Evolutionary conservation across 306 rosid species (phyloP).

Genomic region (Heteromeles arbutifolia): DNA sequence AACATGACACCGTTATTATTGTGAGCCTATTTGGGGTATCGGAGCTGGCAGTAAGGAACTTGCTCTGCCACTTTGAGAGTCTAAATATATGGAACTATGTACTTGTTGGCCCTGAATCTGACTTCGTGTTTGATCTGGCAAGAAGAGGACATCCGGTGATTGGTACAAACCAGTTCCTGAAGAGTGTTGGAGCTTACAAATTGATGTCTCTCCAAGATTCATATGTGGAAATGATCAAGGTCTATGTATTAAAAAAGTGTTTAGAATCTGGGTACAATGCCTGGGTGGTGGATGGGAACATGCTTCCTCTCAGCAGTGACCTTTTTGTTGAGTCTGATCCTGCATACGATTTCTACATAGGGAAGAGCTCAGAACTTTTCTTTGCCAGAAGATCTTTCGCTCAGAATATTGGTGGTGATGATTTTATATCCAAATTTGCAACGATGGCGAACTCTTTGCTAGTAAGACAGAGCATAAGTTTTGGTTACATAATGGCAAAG

Average conservation of each 20-base stretch:
- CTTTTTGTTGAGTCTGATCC: slow-evolving; percentile 27
- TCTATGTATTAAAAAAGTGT: slow-evolving; percentile 44
- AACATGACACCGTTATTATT: slow-evolving; percentile 37
- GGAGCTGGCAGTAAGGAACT: slow-evolving; percentile 45
- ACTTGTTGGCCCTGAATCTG: slow-evolving; percentile 54
- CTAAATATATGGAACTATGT: slow-evolving; percentile 57
- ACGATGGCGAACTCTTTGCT: slow-evolving; percentile 32
- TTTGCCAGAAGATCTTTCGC: slow-evolving; percentile 39
- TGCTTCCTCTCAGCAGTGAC: slow-evolving; percentile 44
- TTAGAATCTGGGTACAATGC: slow-evolving; percentile 44
- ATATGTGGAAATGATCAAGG: slow-evolving; percentile 33
- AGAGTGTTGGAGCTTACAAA: slow-evolving; percentile 36
- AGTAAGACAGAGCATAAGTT: slow-evolving; percentile 27
- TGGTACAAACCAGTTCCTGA: slow-evolving; percentile 44
- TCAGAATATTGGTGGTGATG: slow-evolving; percentile 39
- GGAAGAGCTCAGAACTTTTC: slow-evolving; percentile 48
- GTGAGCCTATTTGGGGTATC: slow-evolving; percentile 54
- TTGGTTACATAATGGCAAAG: slow-evolving; percentile 29
- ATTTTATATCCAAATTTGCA: slow-evolving; percentile 30
- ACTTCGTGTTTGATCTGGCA: slow-evolving; percentile 58
- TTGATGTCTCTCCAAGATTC: slow-evolving; percentile 28
- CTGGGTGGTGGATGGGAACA: slow-evolving; percentile 59
- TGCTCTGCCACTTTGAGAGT: slow-evolving; percentile 81
- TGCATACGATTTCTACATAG: slow-evolving; percentile 31
- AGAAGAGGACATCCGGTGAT: slow-evolving; percentile 83